Conservation (phyloP, 768 basidiomycete species). For the Russula virescens region DNA sequence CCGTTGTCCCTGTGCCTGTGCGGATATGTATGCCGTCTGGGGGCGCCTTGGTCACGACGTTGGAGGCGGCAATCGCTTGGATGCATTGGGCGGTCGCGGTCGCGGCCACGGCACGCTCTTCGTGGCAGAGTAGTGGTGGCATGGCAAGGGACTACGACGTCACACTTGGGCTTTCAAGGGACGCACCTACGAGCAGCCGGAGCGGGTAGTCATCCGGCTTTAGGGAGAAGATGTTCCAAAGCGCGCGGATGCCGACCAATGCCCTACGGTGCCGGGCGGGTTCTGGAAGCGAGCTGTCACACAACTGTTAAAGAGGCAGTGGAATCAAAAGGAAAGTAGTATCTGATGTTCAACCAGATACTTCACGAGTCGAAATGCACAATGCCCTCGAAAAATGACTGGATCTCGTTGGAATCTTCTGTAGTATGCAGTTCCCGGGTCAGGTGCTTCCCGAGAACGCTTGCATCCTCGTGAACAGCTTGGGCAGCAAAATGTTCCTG, state of each 20-base stretch:
- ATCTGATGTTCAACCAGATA: conserved; percentile 2
- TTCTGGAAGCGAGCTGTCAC: background rate
- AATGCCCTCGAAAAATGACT: background rate
- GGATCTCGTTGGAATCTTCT: conserved; percentile 4
- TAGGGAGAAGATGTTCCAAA: conserved; percentile 6
- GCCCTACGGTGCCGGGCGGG: background rate
- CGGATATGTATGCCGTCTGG: background rate
- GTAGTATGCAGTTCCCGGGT: conserved; percentile 2
- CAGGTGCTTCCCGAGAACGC: conserved; percentile 9
- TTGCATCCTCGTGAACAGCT: background rate
- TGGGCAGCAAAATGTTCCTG: background rate
- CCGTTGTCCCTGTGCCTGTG: too few species aligned
- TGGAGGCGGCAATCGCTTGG: conserved; percentile 9
- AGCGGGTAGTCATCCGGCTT: conserved; percentile 8
- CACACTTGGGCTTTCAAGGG: conserved; percentile 4
- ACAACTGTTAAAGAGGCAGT: conserved; percentile 7
- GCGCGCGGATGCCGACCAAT: background rate
- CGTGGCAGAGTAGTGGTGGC: background rate
- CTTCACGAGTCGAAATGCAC: background rate
- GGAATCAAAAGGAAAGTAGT: conserved; percentile 7
- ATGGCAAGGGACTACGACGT: background rate
- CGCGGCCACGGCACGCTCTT: background rate
- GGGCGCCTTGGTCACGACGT: background rate
- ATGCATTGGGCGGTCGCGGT: background rate
- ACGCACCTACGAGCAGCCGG: background rate